Base-by-base conservation (phyloP, 331 rosid genomes). In the Prunus yedoensis region DNA sequence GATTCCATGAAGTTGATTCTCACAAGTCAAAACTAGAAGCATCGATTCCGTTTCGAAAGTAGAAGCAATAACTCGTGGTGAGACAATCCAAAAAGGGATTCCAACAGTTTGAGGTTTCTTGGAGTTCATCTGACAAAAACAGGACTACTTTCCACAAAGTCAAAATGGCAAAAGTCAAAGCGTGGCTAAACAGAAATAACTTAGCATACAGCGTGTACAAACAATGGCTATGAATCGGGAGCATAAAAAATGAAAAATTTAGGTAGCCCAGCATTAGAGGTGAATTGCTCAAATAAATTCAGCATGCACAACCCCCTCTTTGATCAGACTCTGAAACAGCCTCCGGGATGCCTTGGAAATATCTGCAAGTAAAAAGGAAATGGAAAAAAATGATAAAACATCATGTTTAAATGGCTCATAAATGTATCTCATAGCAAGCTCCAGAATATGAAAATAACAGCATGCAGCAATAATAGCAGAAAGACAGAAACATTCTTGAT, bases 331-430 rank as follows among this genome's bases (percentile, higher is more conserved):
- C 97, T 35, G 87, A 64, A 66, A 81, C 93, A 4, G 88, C 86
- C 75, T 94, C 99, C 3, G 99, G 96, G 73, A 90, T 84, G 38
- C 97, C 96, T 82, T 91, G 97, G 82, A 94, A 94, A 79, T 91
- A 94, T 81, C 97, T 94, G 88, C 81, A 82, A 66, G 81, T 70
- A 50, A 69, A 38, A 71, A 49, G 6, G 32, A 49, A 18, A 12
- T 64, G 63, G 27, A 25, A 14, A 17, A 47, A 66, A 20, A 11
- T 51, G 38, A 54, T 69, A 3, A 67, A 3, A 7, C 64, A 25
- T 11, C 52, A 20, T 23, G 5, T 62, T 20, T 45, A 3, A 30
- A 68, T 65, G 53, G 41, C 20, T 69, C 68, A 10, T 57, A 66
- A 59, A 3, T 38, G 35, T 6, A 72, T 54, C 70, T n/a, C 71